Percentiles rank a stretch among this genome's conserved stretches.
Evolutionary conservation across 1,139 yeast species (phyloP).

Genomic region (Pichia sp.): DNA sequence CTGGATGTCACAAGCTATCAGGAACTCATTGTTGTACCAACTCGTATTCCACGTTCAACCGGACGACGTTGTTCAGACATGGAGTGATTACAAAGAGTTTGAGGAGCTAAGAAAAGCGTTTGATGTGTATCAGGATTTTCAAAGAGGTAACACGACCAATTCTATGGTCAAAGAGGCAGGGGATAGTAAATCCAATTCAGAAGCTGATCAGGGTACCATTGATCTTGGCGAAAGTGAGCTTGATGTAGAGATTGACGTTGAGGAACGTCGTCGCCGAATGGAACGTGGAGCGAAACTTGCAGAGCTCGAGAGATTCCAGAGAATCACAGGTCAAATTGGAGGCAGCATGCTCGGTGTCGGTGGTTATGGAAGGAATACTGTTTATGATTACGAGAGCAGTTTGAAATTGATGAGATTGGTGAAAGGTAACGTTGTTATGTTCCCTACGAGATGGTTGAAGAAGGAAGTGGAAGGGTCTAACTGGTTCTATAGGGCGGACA

Average conservation of each 20-base stretch:
- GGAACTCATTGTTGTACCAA: slow-evolving; percentile 77
- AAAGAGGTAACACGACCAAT: slow-evolving; percentile 21
- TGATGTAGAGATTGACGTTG: slow-evolving; percentile 4
- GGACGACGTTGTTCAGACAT: slow-evolving; percentile 76
- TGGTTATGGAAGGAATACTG: slow-evolving; percentile 18
- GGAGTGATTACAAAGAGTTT: slow-evolving; percentile 83
- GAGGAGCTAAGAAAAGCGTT: slow-evolving; percentile 53
- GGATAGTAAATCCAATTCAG: slow-evolving; percentile 1
- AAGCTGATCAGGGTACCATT: neutral
- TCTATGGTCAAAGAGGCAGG: neutral
- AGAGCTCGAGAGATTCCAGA: slow-evolving; percentile 22
- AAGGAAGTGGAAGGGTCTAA: slow-evolving; percentile 84
- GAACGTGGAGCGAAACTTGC: slow-evolving; percentile 22
- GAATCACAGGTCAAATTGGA: slow-evolving; percentile 8
- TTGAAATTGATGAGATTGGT: slow-evolving; percentile 64
- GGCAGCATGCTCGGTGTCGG: slow-evolving; percentile 6
- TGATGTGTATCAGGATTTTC: slow-evolving; percentile 39
- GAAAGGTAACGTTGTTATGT: slow-evolving; percentile 84
- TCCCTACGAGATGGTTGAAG: slow-evolving; percentile 88
- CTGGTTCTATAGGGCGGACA: slow-evolving; percentile 93
- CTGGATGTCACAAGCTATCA: slow-evolving; percentile 82
- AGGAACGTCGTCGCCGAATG: slow-evolving; percentile 12
- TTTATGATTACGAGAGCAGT: slow-evolving; percentile 72
- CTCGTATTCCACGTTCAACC: slow-evolving; percentile 93
- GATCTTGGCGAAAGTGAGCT: slow-evolving; percentile 4